Conservation (phyloP, 2,329 filamentous ascomycete genomes). For the Botrytis galanthina region DNA sequence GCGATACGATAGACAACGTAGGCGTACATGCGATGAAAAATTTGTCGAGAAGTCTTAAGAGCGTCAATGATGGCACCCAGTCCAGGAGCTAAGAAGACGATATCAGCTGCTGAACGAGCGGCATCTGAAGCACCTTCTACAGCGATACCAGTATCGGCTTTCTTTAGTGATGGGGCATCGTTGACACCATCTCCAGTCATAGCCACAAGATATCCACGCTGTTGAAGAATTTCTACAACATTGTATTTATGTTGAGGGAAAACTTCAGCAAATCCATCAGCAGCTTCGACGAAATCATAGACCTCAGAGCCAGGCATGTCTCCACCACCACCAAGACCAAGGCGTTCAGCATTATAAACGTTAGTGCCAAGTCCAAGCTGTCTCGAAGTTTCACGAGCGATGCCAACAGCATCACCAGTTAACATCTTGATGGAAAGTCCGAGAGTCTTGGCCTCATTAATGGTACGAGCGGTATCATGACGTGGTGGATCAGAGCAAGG, state of each 20-base stretch:
- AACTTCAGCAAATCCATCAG: constrained; percentile 91
- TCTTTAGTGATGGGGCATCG: constrained; percentile 88
- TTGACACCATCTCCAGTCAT: constrained; percentile 98
- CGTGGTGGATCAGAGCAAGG: constrained; percentile 89
- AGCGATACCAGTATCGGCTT: constrained; percentile 94
- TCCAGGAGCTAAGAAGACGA: constrained; percentile 89
- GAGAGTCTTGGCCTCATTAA: constrained; percentile 83
- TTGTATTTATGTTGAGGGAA: constrained; percentile 96
- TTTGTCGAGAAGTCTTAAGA: constrained; percentile 88
- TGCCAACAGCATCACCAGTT: constrained; percentile 91
- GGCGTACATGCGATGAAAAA: constrained; percentile 96
- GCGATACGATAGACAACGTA: constrained; percentile 96
- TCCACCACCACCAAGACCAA: constrained; percentile 84
- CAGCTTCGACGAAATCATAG: constrained; percentile 93
- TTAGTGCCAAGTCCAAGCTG: constrained; percentile 91
- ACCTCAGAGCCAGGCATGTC: constrained; percentile 93
- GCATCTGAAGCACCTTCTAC: constrained; percentile 91
- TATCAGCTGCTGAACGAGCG: constrained; percentile 86
- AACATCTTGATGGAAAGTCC: constrained; percentile 95
- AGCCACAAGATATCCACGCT: constrained; percentile 88
- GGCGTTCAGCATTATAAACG: constrained; percentile 89
- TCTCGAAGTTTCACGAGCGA: constrained; percentile 86
- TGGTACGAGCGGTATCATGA: constrained; percentile 85
- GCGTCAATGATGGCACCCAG: constrained; percentile 91
- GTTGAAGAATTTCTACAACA: constrained; percentile 88